These are phyloP conservation scores for Micractinium sp. DNA, from an alignment of 139 green algal genomes.

Conservation along the genomic window DNA sequence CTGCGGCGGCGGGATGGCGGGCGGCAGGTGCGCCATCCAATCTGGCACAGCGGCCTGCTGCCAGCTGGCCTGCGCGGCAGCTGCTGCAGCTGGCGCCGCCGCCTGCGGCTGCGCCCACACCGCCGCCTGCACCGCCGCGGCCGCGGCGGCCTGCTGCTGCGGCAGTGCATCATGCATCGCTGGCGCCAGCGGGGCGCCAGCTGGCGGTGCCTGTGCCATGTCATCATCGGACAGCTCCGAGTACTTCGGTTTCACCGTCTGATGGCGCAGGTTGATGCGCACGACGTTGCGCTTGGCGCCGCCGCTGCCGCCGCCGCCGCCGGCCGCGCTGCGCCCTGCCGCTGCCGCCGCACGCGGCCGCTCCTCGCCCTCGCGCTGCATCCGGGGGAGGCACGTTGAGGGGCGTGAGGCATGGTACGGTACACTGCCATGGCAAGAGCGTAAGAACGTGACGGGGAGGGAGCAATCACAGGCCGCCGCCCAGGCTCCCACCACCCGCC, in stretches of 20 bases:
- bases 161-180: background rate
- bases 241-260: constrained; percentile 21
- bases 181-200: background rate
- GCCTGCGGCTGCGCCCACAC: background rate
- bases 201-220: background rate
- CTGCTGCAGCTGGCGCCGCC: background rate
- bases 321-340: background rate
- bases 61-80: background rate
- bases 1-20: background rate
- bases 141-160: background rate
- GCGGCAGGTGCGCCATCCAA: constrained; percentile 18
- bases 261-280: constrained; percentile 28
- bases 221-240: constrained; percentile 21
- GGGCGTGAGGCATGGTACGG: too few relatives aligned
- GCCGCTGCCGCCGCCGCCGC: background rate
- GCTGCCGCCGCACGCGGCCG: background rate
- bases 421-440: too few relatives aligned
- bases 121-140: background rate
- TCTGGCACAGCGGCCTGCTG: background rate
- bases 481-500: background rate
- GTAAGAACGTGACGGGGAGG: too few relatives aligned
- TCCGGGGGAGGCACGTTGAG: background rate
- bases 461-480: too few relatives aligned
- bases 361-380: constrained; percentile 1
- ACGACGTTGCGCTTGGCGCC: constrained; percentile 11